Base-by-base conservation (phyloP, 305 asterid genomes). In the Fraxinus paxiana region DNA sequence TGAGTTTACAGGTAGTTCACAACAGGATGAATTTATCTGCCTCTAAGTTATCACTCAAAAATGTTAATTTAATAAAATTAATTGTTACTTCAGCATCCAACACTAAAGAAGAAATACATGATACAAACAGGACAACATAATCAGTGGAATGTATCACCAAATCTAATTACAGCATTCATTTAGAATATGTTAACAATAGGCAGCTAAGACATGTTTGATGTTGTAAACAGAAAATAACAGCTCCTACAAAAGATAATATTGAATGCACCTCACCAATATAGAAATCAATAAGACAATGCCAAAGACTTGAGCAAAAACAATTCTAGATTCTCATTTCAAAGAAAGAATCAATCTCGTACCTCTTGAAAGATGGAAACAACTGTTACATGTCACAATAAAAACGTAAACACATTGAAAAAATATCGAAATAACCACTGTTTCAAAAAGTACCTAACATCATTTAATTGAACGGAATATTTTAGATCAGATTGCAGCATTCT, bases 151-250 rank as follows among this genome's bases (percentile, higher is more conserved):
- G 77, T 38, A 83, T 20, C 41, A n/a, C 0, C 2, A 30, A 73
- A 46, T 63, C 80, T 73, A 73, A 82, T 81, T 73, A 46, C 38
- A 22, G 38, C 38, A 73, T 63, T 77, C 80, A 41, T 73, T 24
- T 63, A 63, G 0, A 63, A 24, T 4, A 63, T 22, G 72, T 63
- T 63, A 63, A 63, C 18, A 3, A 26, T 26, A 10, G 31, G 34
- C 34, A 22, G 7, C 35, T 9, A 24, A 24, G 35, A 63, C 72
- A 63, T 26, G 72, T 63, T 63, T 26, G 72, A 10, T 3, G 72
- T 13, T 10, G 35, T 63, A 24, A 63, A 63, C 33, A 63, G 72
- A 63, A 63, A 63, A 24, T 63, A 63, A 26, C 31, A 63, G 33
- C 18, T 63, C 34, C 33, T 63, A 24, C 34, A 63, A 26, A 63